Evolutionary conservation across 75 land plant genomes (phyloP).

Genomic region (Isoetes taiwanensis): DNA sequence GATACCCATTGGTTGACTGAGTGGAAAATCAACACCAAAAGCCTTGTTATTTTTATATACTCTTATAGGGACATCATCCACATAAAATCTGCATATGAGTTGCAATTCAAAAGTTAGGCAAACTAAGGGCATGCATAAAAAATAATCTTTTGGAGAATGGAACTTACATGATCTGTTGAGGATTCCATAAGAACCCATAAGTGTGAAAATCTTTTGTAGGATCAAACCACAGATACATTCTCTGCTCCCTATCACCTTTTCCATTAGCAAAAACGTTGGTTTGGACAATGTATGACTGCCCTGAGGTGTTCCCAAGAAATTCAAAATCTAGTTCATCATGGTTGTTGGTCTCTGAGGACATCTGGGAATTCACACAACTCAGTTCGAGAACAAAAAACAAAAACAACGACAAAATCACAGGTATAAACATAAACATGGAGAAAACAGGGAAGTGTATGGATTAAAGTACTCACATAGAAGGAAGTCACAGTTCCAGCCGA

Average conservation of each 20-base stretch:
- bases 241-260: conserved; percentile 1
- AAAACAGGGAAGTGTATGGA: background rate
- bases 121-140: too few species aligned
- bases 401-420: background rate
- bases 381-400: background rate
- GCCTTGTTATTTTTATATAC: conserved; percentile 11
- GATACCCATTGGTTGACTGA: conserved; percentile 10
- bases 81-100: conserved; percentile 13
- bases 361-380: too few species aligned
- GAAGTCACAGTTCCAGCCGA: background rate
- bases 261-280: conserved; percentile 6
- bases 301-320: background rate
- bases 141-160: too few species aligned
- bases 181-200: background rate
- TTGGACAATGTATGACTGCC: conserved; percentile 3
- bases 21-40: conserved; percentile 11
- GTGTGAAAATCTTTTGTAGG: conserved; percentile 1
- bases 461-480: conserved; percentile 1
- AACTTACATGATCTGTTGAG: conserved; percentile 4
- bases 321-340: conserved; percentile 7
- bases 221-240: conserved; percentile 3
- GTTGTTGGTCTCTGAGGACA: background rate
- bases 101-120: too few species aligned
- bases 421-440: too few species aligned
- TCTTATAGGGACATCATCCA: conserved; percentile 17